Evolutionary conservation across 371 early-diverging fungal species (phyloP).

Genomic region (Saksenaea oblongispora): DNA sequence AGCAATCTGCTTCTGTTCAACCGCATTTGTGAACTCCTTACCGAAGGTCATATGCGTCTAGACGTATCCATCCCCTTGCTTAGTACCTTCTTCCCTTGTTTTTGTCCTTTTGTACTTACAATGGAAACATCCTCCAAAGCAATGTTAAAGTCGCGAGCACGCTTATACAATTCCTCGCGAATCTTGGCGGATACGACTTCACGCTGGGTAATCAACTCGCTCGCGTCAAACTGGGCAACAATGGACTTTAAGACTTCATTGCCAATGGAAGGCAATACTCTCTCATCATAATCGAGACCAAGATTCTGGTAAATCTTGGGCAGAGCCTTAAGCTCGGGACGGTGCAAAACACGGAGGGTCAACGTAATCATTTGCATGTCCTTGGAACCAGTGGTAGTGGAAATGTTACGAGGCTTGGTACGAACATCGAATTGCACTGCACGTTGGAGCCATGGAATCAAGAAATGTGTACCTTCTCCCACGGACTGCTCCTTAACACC

Average conservation of each 20-base stretch:
- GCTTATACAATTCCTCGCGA: conserved; percentile 90
- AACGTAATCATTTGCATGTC: conserved; percentile 93
- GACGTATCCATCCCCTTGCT: neutral
- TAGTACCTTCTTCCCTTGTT: neutral
- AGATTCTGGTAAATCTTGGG: conserved; percentile 88
- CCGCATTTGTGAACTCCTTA: conserved; percentile 93
- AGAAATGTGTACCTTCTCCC: conserved; percentile 97
- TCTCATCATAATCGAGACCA: conserved; percentile 96
- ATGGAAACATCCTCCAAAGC: conserved; percentile 98
- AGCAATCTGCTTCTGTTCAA: conserved; percentile 92
- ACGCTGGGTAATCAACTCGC: conserved; percentile 97
- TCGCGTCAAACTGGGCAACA: conserved; percentile 98
- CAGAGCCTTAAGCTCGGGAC: conserved; percentile 81
- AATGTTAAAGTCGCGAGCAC: conserved; percentile 94
- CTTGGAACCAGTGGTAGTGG: conserved; percentile 90
- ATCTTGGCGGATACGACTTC: conserved; percentile 95
- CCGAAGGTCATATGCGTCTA: conserved; percentile 97
- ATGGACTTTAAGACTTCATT: conserved; percentile 98
- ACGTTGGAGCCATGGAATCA: conserved; percentile 90
- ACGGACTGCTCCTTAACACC: conserved; percentile 85
- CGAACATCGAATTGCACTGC: conserved; percentile 86
- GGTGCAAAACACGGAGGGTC: conserved; percentile 93
- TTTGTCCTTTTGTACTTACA: conserved; percentile 46
- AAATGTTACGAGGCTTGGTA: conserved; percentile 94
- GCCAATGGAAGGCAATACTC: conserved; percentile 97